Evolutionary conservation across 352 stramenopile genomes (phyloP).

Genomic region (Phytophthora citrophthora): DNA sequence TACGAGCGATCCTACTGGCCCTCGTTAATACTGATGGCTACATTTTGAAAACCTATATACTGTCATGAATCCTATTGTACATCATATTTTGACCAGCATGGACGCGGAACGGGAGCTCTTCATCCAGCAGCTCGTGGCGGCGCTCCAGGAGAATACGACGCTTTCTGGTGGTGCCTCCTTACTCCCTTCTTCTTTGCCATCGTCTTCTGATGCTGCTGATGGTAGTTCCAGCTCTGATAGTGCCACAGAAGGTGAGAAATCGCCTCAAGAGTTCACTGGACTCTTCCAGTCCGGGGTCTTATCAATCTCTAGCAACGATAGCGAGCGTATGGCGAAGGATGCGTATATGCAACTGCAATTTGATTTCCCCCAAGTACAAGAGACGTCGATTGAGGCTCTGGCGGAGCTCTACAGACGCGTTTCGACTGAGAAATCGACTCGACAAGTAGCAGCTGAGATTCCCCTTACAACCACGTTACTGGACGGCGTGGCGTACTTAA

Average conservation of each 20-base stretch:
- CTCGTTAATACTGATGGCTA: neutral
- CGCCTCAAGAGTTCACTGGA: slow-evolving; percentile 17
- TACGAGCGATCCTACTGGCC: neutral
- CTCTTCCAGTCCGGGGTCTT: slow-evolving; percentile 19
- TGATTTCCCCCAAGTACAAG: slow-evolving; percentile 55
- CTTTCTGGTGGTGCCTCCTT: slow-evolving; percentile 10
- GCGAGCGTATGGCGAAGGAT: slow-evolving; percentile 26
- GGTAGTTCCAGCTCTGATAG: slow-evolving; percentile 20
- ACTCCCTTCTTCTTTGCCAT: neutral
- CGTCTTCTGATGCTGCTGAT: slow-evolving; percentile 3
- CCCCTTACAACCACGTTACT: slow-evolving; percentile 50
- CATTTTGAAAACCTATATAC: neutral
- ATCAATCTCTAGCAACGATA: slow-evolving; percentile 1
- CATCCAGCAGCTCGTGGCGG: slow-evolving; percentile 63
- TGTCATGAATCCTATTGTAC: neutral
- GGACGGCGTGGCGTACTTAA: slow-evolving; percentile 55
- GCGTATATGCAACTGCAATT: slow-evolving; percentile 64
- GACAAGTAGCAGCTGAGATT: slow-evolving; percentile 9
- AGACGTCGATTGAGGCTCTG: slow-evolving; percentile 46
- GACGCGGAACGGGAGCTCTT: slow-evolving; percentile 49
- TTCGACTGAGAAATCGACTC: slow-evolving; percentile 13
- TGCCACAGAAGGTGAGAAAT: slow-evolving; percentile 23
- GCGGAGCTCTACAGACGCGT: slow-evolving; percentile 49
- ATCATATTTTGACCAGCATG: slow-evolving; percentile 20
- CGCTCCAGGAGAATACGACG: slow-evolving; percentile 55